Base-by-base conservation (phyloP, 768 basidiomycete genomes). In the Mycena rosella region DNA sequence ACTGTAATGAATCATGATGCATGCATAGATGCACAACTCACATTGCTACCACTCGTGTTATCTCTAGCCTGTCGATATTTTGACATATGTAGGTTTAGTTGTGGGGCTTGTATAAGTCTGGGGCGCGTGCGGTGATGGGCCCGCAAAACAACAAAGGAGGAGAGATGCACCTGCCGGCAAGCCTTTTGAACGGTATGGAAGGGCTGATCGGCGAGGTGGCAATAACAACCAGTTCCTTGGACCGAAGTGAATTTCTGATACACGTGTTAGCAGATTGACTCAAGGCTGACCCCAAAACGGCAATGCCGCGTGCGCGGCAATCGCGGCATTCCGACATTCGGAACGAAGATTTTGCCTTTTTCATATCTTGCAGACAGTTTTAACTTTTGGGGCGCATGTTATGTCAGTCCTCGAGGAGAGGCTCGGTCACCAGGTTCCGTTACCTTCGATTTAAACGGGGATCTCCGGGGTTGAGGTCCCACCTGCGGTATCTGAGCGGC, bases 401-500 rank as follows among this genome's bases (percentile, higher is more conserved):
- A 54, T 54, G 32, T 26, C 53, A 36, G 53, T 36, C 53, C 36
- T 36, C 27, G 52, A 34, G 52, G 52, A 32, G 30, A 30, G 29
- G 36, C 22, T 44, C 55, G 55, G 55, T 57, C 55, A 57, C 40
- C 55, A 57, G 55, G 40, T 44, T n/a, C 55, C 18, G 40, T 20
- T 57, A 30, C 55, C 24, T 57, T 54, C 34, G 53, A 54, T 38
- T 54, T 26, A 54, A 54, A 54, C 36, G 53, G 53, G 13, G 34
- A 38, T 38, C 32, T 54, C 53, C 22, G 53, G 42, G 53, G 5
- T 54, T 38, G 53, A 53, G 52, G 32, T 24, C 52, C 52, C 52
- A 53, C 53, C 34, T 57, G 55, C 55, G 55, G 55, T 57, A 44
- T 40, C 26, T 57, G 55, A 40, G 55, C 36, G 55, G 55, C 40